Evolutionary conservation across 2,329 filamentous ascomycete genomes (phyloP).

Genomic region (Ophiostoma triangulosporum): DNA sequence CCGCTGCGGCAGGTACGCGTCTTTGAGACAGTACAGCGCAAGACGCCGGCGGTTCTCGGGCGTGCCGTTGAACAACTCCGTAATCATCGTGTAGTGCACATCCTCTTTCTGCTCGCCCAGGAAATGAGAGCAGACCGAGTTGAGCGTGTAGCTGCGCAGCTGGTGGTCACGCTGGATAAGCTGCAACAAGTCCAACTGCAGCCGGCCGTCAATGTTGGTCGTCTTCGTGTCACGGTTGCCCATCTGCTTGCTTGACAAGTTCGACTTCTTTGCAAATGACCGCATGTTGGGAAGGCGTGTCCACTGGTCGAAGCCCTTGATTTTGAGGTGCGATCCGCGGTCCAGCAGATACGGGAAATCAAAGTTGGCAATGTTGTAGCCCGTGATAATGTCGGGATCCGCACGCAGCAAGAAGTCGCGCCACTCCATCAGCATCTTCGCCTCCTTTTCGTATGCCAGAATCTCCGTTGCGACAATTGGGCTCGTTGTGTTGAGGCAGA

Average conservation of each 20-base stretch:
- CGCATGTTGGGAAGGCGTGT: constrained; percentile 58
- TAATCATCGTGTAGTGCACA: constrained; percentile 98
- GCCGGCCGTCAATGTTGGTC: constrained; percentile 85
- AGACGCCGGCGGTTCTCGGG: constrained; percentile 81
- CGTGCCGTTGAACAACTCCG: constrained; percentile 92
- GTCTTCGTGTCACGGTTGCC: constrained; percentile 87
- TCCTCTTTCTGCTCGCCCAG: constrained; percentile 96
- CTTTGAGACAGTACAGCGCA: constrained; percentile 92
- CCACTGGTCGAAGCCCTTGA: constrained; percentile 73
- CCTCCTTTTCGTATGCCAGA: constrained; percentile 66
- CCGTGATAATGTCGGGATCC: constrained; percentile 94
- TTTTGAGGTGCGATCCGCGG: constrained; percentile 72
- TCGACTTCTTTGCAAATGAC: constrained; percentile 64
- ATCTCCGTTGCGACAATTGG: constrained; percentile 91
- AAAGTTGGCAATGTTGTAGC: constrained; percentile 98
- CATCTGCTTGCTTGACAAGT: constrained; percentile 96
- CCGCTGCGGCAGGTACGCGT: constrained; percentile 87
- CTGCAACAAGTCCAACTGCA: constrained; percentile 91
- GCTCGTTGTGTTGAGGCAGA: constrained; percentile 85
- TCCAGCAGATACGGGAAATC: constrained; percentile 95
- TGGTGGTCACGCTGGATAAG: constrained; percentile 91
- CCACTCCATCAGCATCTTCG: constrained; percentile 87
- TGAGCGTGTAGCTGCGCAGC: constrained; percentile 88
- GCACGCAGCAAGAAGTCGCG: constrained; percentile 78
- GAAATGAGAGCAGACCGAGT: constrained; percentile 91